Evolutionary conservation across 2,329 filamentous ascomycete genomes (phyloP), one percentile per base, ranked within the genome.

Genomic region (Penicillium hesseltinei): DNA sequence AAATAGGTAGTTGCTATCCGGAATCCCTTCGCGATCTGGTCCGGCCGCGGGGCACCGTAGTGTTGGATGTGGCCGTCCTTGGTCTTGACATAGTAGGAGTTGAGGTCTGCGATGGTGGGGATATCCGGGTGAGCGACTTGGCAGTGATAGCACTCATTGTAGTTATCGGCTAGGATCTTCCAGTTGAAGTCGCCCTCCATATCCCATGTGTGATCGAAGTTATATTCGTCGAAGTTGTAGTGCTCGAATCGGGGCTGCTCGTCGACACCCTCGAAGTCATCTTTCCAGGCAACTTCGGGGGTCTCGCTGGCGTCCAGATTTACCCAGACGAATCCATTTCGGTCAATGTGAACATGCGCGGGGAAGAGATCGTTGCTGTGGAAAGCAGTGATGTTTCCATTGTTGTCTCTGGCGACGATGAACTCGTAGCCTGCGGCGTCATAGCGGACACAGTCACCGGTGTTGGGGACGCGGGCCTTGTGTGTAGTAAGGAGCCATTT

Each of bases 141-240:
- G 49, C 66, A 69, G 55, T 69, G 67, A 29, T 72, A 71, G 60
- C 71, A 73, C 51, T 72, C 84, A 68, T 88, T 88, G 76, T 85
- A 88, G 75, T 88, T 87, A 66, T 87, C 85, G 19, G 81, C 80
- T 25, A 85, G 68, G 19, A 82, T 81, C 74, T 86, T 86, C 83
- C 83, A 86, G 73, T 86, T 85, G 68, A 81, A 83, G 23, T 80
- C 78, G 0, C 80, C 80, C 53, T 83, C 79, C 79, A 84, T 81
- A 60, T 83, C 78, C 81, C 82, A 86, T 29, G 73, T 72, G 69
- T 85, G 82, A 60, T 85, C 83, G 61, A 85, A 86, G 31, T 72
- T 67, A 66, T 85, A 88, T 40, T 84, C 75, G 0, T 80, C 77
- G 60, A 81, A 82, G 67, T 81, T 75, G 72, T 80, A 83, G 57